A percentile compares a stretch with the other conserved stretches of the same genome.
Conservation (phyloP, 495 filamentous ascomycete species). For the Xylaria bambusicola region DNA sequence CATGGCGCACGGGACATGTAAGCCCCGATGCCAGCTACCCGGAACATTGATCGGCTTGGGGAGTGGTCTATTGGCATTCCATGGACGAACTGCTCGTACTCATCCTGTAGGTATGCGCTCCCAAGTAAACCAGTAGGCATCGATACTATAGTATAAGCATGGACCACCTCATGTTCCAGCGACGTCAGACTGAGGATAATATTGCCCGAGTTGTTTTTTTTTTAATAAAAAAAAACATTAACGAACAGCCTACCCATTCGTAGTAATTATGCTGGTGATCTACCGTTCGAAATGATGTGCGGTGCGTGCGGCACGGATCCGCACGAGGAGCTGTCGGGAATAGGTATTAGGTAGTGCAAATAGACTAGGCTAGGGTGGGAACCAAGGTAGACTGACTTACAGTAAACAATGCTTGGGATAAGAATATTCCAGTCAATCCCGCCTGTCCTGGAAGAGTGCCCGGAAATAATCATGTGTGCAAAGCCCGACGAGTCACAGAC, state of each 20-base stretch:
- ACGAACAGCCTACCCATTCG: neutral
- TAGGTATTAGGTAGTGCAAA: neutral
- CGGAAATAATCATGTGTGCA: too few relatives aligned
- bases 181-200: neutral
- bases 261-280: slow-evolving; percentile 4
- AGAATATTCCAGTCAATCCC: too few relatives aligned
- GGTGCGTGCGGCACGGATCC: slow-evolving; percentile 8
- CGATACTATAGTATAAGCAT: neutral
- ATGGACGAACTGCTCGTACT: too few relatives aligned
- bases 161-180: neutral
- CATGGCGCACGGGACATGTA: slow-evolving; percentile 17
- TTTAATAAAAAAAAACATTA: neutral
- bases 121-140: neutral
- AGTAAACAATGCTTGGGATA: too few relatives aligned
- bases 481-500: too few relatives aligned
- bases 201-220: neutral
- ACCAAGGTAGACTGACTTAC: too few relatives aligned
- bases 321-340: neutral
- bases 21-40: slow-evolving; percentile 21
- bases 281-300: slow-evolving; percentile 12
- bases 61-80: neutral
- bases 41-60: slow-evolving; percentile 2
- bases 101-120: neutral
- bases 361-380: too few relatives aligned
- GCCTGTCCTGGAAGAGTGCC: too few relatives aligned